A percentile compares a stretch with the other conserved stretches of the same genome.
phyloP scores from a whole-genome alignment of 106 monocot genomes.

The Posidonia australis region DNA sequence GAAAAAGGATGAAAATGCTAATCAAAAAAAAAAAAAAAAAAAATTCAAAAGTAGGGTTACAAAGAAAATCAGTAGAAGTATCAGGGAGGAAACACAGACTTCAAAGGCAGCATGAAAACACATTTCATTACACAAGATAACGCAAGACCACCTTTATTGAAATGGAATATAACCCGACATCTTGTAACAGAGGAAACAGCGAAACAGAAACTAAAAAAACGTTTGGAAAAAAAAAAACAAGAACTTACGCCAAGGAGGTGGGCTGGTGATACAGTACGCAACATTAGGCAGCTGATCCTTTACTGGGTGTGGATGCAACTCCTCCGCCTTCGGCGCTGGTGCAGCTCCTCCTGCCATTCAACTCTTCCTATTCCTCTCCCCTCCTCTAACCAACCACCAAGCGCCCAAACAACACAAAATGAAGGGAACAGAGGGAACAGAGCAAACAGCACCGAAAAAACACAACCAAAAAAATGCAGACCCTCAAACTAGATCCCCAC shows the following conservation, averaged over 20 bases:
- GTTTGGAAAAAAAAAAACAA: background rate
- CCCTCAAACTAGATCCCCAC: too few species aligned
- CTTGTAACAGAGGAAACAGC: background rate
- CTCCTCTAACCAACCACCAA: background rate
- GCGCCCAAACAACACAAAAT: background rate
- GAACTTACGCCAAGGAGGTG: slow-evolving; percentile 41
- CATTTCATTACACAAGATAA: too few species aligned
- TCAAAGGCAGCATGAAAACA: too few species aligned
- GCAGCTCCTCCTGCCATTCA: slow-evolving; percentile 28
- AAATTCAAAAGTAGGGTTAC: too few species aligned
- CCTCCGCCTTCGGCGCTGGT: slow-evolving; percentile 25
- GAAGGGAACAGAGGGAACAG: background rate
- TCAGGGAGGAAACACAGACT: too few species aligned
- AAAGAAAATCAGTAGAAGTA: too few species aligned
- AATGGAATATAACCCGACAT: background rate
- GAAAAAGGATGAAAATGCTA: too few species aligned
- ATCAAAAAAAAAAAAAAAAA: too few species aligned
- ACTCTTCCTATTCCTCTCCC: background rate
- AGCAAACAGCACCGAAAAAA: background rate
- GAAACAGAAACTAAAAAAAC: background rate
- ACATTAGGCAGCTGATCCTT: slow-evolving; percentile 36
- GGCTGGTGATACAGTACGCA: slow-evolving; percentile 38
- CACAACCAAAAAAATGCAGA: too few species aligned
- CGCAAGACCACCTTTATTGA: background rate
- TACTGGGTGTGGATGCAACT: slow-evolving; percentile 30